Evolutionary conservation across 306 rosid species (phyloP).

Genomic region (Cucurbita moschata): DNA sequence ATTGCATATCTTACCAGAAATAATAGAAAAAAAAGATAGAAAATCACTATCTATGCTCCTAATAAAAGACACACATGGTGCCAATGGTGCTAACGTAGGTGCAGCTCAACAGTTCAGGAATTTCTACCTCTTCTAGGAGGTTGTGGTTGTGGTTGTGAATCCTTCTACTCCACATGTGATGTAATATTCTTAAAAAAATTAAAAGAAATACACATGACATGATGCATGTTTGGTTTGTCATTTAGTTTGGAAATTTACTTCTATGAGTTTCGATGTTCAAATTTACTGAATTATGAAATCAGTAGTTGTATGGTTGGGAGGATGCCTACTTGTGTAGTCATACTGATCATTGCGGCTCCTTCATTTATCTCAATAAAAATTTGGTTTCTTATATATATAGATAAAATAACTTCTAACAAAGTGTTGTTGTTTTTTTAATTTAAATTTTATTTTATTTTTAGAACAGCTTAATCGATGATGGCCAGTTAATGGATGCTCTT

Average conservation of each 20-base stretch:
- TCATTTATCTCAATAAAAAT: background rate
- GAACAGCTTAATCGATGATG: conserved; percentile 72
- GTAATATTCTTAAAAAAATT: background rate
- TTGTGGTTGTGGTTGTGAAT: background rate
- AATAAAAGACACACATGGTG: background rate
- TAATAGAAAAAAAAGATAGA: background rate
- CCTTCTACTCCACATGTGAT: background rate
- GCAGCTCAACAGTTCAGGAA: background rate
- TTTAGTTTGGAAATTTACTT: background rate
- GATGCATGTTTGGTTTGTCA: background rate
- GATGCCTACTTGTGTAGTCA: background rate
- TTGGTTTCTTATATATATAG: background rate
- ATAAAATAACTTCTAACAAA: background rate
- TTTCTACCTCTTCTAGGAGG: background rate
- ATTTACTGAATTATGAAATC: background rate
- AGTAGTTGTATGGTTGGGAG: background rate
- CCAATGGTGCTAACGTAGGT: background rate
- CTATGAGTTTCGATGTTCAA: background rate
- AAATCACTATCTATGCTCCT: background rate
- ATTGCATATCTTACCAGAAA: too few relatives aligned
- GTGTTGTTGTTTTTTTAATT: background rate
- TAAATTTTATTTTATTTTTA: background rate
- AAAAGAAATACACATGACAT: background rate
- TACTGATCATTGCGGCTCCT: background rate
- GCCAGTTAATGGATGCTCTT: conserved; percentile 90